phyloP scores from a whole-genome alignment of 441 rosid genomes.

The California macrophylla region DNA sequence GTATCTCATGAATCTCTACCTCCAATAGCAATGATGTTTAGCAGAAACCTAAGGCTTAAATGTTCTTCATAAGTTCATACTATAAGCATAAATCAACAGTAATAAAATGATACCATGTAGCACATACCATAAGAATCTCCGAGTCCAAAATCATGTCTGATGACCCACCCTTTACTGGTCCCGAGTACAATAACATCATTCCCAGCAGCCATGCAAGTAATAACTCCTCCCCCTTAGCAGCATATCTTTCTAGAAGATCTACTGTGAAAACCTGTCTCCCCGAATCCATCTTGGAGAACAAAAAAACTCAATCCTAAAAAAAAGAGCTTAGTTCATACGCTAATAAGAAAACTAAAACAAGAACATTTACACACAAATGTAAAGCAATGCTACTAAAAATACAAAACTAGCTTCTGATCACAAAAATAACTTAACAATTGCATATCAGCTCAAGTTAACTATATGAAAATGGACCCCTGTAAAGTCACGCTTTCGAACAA shows the following conservation, averaged over 20 bases:
- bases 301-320: not conserved
- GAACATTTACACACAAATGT: not conserved
- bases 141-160: constrained; percentile 80
- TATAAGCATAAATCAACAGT: not conserved
- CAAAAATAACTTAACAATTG: no score
- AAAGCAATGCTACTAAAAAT: constrained; percentile 2
- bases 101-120: not conserved
- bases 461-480: no score
- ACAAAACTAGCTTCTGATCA: not conserved
- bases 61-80: not conserved
- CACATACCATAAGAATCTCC: constrained; percentile 57
- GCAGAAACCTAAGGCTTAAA: not conserved
- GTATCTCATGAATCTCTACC: not conserved
- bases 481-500: no score
- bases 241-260: constrained; percentile 82
- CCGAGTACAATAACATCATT: constrained; percentile 87
- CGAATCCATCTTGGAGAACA: constrained; percentile 46
- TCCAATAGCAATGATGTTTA: not conserved
- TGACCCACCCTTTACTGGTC: constrained; percentile 93
- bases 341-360: not conserved
- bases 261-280: constrained; percentile 78
- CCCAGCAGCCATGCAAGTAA: constrained; percentile 97
- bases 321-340: not conserved
- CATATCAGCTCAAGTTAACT: no score
- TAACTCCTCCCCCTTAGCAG: constrained; percentile 78